Evolutionary conservation across 2,329 filamentous ascomycete genomes (phyloP).

Genomic region (Emmonsia crescens): DNA sequence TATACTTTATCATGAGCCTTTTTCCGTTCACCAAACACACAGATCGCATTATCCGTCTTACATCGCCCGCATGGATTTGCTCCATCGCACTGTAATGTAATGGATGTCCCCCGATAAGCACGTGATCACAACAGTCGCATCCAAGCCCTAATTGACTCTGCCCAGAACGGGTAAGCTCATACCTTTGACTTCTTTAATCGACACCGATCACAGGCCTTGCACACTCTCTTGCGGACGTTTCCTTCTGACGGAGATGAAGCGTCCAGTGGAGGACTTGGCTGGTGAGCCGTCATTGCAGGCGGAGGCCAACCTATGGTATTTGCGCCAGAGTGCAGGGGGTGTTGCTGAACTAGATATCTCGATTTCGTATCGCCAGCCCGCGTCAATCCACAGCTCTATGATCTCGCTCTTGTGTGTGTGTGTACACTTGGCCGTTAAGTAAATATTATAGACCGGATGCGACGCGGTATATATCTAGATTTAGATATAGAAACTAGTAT

Average conservation of each 20-base stretch:
- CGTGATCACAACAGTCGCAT: not conserved
- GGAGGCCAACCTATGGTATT: not conserved
- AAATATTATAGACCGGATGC: not conserved
- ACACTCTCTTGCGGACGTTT: constrained; percentile 47
- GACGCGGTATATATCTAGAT: not conserved
- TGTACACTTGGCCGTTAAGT: not conserved
- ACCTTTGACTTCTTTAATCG: constrained; percentile 57
- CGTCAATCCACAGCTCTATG: not conserved
- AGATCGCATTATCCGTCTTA: constrained; percentile 53
- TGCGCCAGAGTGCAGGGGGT: not conserved
- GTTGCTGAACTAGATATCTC: not conserved
- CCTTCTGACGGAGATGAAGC: constrained; percentile 33
- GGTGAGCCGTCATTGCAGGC: constrained; percentile 28
- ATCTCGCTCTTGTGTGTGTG: not conserved
- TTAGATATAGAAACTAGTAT: not conserved
- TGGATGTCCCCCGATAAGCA: constrained; percentile 8
- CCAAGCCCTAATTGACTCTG: not conserved
- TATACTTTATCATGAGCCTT: constrained; percentile 58
- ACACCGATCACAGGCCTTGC: constrained; percentile 57
- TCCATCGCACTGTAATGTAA: constrained; percentile 45
- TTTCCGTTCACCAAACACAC: constrained; percentile 54
- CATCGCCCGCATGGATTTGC: constrained; percentile 51
- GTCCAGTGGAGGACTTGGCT: constrained; percentile 28
- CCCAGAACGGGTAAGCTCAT: constrained; percentile 14
- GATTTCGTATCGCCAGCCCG: not conserved